Base-by-base conservation (phyloP, 306 rosid species). In the Gleditsia sinensis region DNA sequence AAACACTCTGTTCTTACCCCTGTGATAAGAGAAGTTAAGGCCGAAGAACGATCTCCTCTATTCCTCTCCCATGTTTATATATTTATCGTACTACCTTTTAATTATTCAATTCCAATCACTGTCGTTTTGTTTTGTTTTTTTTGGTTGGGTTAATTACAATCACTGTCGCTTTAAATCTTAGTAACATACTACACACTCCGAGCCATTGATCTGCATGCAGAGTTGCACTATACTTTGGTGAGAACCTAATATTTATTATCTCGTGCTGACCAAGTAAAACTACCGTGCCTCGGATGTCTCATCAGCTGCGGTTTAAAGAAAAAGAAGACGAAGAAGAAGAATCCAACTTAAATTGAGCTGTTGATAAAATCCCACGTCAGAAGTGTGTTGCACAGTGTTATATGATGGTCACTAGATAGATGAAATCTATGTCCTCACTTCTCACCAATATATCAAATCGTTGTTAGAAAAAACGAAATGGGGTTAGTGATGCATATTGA, bases 331-430 rank as follows among this genome's bases (percentile, higher is more conserved):
- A 53, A 65, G 1, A 42, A 21, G 10, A 53, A 37, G 45, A 61
- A 23, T 6, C 24, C 7, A 36, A 14, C 50, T 49, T 45, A 45
- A 45, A 28, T 45, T 66, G 1, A 43, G n/a, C 21, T 17, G 16
- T 49, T 67, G 32, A 17, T 17, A 8, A 32, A 50, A 19, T 27
- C 79, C 39, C 17, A 64, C 72, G 46, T 75, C 72, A 64, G 34
- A 50, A 9, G 27, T 54, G 24, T 24, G 39, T 13, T 39, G 37
- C 58, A 23, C 21, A 21, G 24, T 67, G 40, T 24, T 13, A 33
- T 24, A 19, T 46, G 48, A 8, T 24, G 40, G 25, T 10, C 2
- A 69, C 19, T 53, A 20, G 9, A 16, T 30, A 19, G 23, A 60
- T n/a, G 43, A 16, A 59, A 6, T 33, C 43, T n/a, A n/a, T 40